Evolutionary conservation across 2,329 filamentous ascomycete genomes (phyloP).

Genomic region (Penicillium capsulatum): DNA sequence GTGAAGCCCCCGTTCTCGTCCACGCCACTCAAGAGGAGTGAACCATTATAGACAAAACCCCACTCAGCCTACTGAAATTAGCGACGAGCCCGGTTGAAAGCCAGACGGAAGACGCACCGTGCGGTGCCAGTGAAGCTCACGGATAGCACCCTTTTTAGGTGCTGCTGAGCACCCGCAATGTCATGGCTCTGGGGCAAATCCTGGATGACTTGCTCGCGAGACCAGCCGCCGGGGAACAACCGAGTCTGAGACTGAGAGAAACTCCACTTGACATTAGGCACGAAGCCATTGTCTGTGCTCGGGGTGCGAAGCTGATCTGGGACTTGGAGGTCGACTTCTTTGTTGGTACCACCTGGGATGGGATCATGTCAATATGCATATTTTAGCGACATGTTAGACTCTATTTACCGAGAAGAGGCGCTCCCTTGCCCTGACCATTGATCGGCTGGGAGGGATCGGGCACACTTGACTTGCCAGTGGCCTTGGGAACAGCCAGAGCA

Average conservation of each 20-base stretch:
- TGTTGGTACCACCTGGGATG: constrained; percentile 59
- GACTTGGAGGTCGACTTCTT: constrained; percentile 58
- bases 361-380: not conserved
- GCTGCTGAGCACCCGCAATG: constrained; percentile 64
- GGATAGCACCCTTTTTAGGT: constrained; percentile 63
- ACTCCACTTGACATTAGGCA: constrained; percentile 65
- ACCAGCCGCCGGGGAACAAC: constrained; percentile 62
- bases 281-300: constrained; percentile 59
- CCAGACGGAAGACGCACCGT: constrained; percentile 46
- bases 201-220: constrained; percentile 62
- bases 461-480: constrained; percentile 11
- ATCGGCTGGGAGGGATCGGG: constrained; percentile 50
- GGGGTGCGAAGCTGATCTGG: constrained; percentile 61
- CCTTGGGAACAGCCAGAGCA: constrained; percentile 15
- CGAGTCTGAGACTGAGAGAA: constrained; percentile 65
- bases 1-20: constrained; percentile 54
- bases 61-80: constrained; percentile 55
- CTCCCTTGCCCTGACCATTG: constrained; percentile 55
- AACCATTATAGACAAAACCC: constrained; percentile 59
- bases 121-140: constrained; percentile 64
- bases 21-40: constrained; percentile 57
- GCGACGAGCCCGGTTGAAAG: not conserved
- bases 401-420: constrained; percentile 52
- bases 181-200: constrained; percentile 63
- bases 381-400: not conserved